Evolutionary conservation across 1,284 basidiomycete genomes (phyloP), one percentile per base, ranked within the genome.

Genomic region (Boletus albobrunnescens): DNA sequence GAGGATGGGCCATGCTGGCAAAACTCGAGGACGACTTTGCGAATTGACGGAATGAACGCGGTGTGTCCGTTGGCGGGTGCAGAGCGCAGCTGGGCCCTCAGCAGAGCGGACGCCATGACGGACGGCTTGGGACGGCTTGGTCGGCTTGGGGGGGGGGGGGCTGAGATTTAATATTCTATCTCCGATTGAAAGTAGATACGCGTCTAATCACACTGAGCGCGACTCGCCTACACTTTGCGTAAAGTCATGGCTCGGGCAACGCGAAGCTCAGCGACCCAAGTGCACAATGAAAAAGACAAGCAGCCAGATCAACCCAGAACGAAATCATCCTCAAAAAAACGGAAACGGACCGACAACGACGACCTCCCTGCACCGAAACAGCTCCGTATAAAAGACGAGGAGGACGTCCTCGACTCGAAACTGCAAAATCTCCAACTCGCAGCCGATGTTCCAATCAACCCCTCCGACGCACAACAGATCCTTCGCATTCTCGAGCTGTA

Each of bases 1-100:
- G 87, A 90, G 7, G 87, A 84, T 0, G 85, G 79, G 79, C 84
- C 88, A 50, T 77, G 78, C 60, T 91, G 82, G 67, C 89, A 91
- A 67, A 79, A 92, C 67, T 91, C 87, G 63, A 93, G 81, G 49
- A 93, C 87, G 52, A 93, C 72, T 64, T 90, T 91, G 42, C 87
- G 72, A n/a, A 84, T 72, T 55, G 82, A 81, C 3, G 88, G 85
- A 14, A 90, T 70, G 64, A 85, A 91, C 2, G 78, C 69, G 26
- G 69, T 63, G 60, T 85, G 82, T 0, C 87, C 87, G 61, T 90
- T 91, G 46, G 82, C 75, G 17, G 83, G 81, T 16, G 64, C 60
- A 0, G 87, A 80, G 49, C 75, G 71, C 37, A 89, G 72, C 54
- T 73, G 71, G 9, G 78, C 86, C 50, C 86, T 72, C 55, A 84